Evolutionary conservation across 2,329 filamentous ascomycete species (phyloP), one percentile per base, ranked within the genome.

Genomic region (Pleomassaria siparia): DNA sequence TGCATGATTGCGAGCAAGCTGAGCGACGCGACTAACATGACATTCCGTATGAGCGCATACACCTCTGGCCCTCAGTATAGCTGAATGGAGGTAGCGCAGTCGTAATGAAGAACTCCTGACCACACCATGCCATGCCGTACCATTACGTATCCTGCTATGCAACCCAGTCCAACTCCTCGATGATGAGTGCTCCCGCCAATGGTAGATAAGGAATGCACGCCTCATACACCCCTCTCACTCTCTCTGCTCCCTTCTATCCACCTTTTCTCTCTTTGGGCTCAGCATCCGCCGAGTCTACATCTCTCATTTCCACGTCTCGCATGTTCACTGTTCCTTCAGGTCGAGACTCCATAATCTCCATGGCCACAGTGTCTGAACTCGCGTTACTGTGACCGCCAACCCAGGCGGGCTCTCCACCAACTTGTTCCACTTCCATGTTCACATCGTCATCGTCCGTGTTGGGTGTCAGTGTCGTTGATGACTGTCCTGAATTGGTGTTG

Each of bases 381-480:
- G 60, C 59, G 24, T 54, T 60, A 32, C 60, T 61, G 21, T 24
- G 16, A 2, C 50, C 24, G 2, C 61, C 59, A 2, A 48, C 44
- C 53, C 62, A 53, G 4, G 26, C 60, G 59, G 8, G 53, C 58
- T 13, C 32, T 10, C 18, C 9, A 3, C 35, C 20, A 8, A 57
- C 57, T 36, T 61, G 56, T 15, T 62, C 49, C 39, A 67, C 63
- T 8, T 61, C 49, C 58, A 63, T 65, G 40, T 67, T 63, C 24
- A 47, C 51, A 6, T 58, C 59, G 10, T 66, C 63, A 1, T 58
- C 63, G 13, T 69, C 66, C 1, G 66, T 67, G 13, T 67, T 64
- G 2, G 67, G 67, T 7, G 66, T 71, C n/a, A 70, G 43, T 9
- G 67, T 71, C 15, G 60, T 57, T 15, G 56, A 61, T 62, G 24